A percentile compares a stretch with the other conserved stretches of the same genome.
Evolutionary conservation across 306 rosid genomes (phyloP).

Genomic region (Phaseolus lunatus): DNA sequence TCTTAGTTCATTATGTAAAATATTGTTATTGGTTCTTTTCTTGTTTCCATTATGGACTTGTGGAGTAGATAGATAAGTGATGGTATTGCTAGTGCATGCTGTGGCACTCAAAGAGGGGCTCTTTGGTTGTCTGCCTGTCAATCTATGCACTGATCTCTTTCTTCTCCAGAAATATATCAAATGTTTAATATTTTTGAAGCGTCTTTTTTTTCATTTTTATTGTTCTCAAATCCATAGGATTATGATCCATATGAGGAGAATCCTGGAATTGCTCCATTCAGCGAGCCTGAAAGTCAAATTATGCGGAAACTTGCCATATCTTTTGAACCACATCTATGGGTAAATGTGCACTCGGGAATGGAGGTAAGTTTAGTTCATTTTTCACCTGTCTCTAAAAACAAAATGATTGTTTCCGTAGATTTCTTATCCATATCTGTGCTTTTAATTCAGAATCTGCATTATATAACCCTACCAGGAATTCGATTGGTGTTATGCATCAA

Average conservation of each 20-base stretch:
- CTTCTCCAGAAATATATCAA: slow-evolving; percentile 22
- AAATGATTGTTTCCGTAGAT: slow-evolving; percentile 17
- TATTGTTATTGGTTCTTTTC: slow-evolving; percentile 18
- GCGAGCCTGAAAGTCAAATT: slow-evolving; percentile 97
- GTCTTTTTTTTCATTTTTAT: slow-evolving; percentile 34
- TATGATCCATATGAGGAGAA: slow-evolving; percentile 98
- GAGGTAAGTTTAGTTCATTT: slow-evolving; percentile 61
- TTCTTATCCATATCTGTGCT: slow-evolving; percentile 35
- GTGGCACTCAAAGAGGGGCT: slow-evolving; percentile 18
- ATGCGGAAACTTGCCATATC: slow-evolving; percentile 89
- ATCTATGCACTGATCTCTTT: slow-evolving; percentile 20
- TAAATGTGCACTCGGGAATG: slow-evolving; percentile 99
- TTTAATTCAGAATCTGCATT: slow-evolving; percentile 28
- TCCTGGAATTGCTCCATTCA: slow-evolving; percentile 90
- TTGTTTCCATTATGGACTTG: not conserved
- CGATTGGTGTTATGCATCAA: not conserved
- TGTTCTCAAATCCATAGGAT: slow-evolving; percentile 61
- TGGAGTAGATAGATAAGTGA: slow-evolving; percentile 17
- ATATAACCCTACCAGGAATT: slow-evolving; percentile 38
- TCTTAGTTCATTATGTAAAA: not conserved
- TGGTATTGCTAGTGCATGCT: not conserved
- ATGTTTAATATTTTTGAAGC: not conserved
- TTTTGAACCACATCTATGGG: slow-evolving; percentile 95
- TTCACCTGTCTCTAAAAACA: slow-evolving; percentile 19
- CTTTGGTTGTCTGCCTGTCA: slow-evolving; percentile 14